These are phyloP conservation scores for Rhizopogon rudus DNA, from an alignment of 768 basidiomycete species.

Conservation along the genomic window DNA sequence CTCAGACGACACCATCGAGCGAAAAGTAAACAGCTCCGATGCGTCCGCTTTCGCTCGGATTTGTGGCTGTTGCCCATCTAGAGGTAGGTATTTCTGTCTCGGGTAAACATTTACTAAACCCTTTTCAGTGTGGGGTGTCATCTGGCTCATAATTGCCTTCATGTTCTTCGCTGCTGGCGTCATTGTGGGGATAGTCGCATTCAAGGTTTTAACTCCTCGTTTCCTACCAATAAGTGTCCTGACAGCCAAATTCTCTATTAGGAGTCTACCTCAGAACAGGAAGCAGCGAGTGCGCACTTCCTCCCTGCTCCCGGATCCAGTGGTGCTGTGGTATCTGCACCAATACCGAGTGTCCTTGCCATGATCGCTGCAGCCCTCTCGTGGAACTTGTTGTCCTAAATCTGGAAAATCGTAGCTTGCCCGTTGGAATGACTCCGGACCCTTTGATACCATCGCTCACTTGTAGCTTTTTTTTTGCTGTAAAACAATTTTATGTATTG, in stretches of 20 bases:
- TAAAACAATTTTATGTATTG: neutral
- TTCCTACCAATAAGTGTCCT: neutral
- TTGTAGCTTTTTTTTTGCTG: neutral
- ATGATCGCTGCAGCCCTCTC: conserved; percentile 16
- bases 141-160: conserved; percentile 78
- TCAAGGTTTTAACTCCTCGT: conserved; percentile 54
- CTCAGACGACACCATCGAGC: conserved; percentile 75
- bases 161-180: conserved; percentile 72
- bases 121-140: conserved; percentile 73
- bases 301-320: conserved; percentile 55
- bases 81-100: conserved; percentile 38
- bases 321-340: conserved; percentile 26
- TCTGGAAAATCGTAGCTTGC: neutral
- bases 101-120: neutral
- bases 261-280: conserved; percentile 59
- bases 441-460: too few species aligned
- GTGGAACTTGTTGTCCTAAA: conserved; percentile 13
- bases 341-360: conserved; percentile 18
- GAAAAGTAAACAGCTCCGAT: conserved; percentile 85
- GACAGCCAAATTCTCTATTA: conserved; percentile 17
- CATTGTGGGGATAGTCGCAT: conserved; percentile 71
- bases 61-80: conserved; percentile 82
- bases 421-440: neutral
- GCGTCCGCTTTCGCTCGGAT: conserved; percentile 81
- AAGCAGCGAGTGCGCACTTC: conserved; percentile 47